Conservation (phyloP, 768 basidiomycete species). For the Podaxis mareebaensis region DNA sequence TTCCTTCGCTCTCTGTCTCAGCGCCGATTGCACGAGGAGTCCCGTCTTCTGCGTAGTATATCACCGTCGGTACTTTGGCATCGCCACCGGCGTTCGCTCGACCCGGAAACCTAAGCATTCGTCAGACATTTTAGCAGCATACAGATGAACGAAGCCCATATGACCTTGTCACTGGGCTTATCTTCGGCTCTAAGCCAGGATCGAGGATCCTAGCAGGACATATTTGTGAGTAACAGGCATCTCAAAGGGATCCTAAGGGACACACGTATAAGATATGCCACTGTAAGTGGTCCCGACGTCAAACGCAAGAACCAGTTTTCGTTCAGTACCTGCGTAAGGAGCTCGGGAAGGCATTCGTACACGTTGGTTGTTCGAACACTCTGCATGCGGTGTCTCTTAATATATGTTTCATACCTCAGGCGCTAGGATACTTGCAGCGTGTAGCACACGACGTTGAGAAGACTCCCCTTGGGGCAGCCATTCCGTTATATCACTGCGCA, state of each 20-base stretch:
- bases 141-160: not conserved
- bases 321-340: slow-evolving; percentile 20
- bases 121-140: not conserved
- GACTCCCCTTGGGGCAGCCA: not conserved
- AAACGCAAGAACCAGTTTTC: slow-evolving; percentile 42
- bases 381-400: not conserved
- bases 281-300: slow-evolving; percentile 46
- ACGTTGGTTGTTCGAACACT: not conserved
- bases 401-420: not conserved
- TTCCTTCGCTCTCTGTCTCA: slow-evolving; percentile 39
- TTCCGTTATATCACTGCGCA: not conserved
- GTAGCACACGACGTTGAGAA: not conserved
- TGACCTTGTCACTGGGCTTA: slow-evolving; percentile 27
- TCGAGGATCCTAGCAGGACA: slow-evolving; percentile 35
- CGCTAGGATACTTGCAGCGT: not conserved
- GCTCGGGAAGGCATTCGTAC: slow-evolving; percentile 16
- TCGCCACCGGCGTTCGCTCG: slow-evolving; percentile 43
- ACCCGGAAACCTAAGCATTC: slow-evolving; percentile 38
- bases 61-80: slow-evolving; percentile 47
- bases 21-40: slow-evolving; percentile 41
- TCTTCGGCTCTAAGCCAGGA: slow-evolving; percentile 29
- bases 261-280: slow-evolving; percentile 39
- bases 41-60: slow-evolving; percentile 45
- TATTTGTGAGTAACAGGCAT: not conserved
- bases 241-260: slow-evolving; percentile 1